Evolutionary conservation across 2,329 filamentous ascomycete species (phyloP).

Genomic region (Beauveria brongniartii): DNA sequence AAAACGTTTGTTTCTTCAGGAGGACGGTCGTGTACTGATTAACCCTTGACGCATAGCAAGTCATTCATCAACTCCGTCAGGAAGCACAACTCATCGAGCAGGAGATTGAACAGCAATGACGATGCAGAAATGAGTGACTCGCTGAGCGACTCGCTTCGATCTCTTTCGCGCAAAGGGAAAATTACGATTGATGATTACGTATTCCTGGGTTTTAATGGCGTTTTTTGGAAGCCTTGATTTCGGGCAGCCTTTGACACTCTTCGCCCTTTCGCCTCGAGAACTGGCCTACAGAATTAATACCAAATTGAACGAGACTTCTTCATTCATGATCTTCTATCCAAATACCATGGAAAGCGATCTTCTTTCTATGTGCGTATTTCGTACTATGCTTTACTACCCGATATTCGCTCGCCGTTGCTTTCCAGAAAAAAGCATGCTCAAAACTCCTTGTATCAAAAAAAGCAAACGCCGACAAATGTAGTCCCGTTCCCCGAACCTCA

Average conservation of each 20-base stretch:
- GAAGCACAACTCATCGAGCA: constrained; percentile 45
- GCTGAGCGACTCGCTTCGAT: neutral
- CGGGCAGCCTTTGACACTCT: too few species aligned
- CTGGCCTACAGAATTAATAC: neutral
- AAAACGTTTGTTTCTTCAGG: neutral
- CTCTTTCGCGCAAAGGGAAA: neutral
- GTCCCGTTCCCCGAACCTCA: neutral
- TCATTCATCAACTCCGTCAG: constrained; percentile 51
- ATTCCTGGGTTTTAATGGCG: neutral
- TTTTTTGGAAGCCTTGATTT: too few species aligned
- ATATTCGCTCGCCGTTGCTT: neutral
- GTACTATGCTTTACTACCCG: neutral
- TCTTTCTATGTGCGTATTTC: neutral
- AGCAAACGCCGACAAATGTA: neutral
- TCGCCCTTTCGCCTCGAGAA: too few species aligned
- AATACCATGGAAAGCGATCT: neutral
- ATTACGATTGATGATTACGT: neutral
- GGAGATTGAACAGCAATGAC: constrained; percentile 24
- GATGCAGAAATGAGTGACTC: neutral
- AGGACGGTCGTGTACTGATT: neutral
- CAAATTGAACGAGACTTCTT: neutral
- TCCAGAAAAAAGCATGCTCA: neutral
- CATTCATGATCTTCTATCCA: neutral
- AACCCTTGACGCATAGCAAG: constrained; percentile 33
- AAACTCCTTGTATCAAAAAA: neutral